These are phyloP conservation scores for Xylaria telfairii DNA, from an alignment of 495 filamentous ascomycete genomes.

Conservation along the genomic window DNA sequence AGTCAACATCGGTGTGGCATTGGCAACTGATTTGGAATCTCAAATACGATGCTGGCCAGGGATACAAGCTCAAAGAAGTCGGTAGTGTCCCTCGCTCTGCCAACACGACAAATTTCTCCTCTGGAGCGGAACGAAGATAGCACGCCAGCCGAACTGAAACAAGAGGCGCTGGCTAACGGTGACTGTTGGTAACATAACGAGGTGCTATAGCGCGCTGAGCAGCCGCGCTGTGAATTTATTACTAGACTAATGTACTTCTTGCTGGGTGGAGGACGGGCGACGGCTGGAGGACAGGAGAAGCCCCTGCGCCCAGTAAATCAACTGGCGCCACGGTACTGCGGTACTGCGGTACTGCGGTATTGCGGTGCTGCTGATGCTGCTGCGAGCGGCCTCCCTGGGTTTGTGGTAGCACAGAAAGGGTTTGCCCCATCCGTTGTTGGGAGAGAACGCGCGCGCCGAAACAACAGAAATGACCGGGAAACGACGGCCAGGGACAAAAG, in stretches of 20 bases:
- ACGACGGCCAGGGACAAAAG: slow-evolving; percentile 6
- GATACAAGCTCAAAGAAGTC: neutral
- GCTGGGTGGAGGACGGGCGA: slow-evolving; percentile 11
- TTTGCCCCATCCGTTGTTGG: slow-evolving; percentile 18
- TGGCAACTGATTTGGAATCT: slow-evolving; percentile 13
- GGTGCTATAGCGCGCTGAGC: slow-evolving; percentile 4
- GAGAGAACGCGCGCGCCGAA: neutral
- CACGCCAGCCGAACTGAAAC: slow-evolving; percentile 2
- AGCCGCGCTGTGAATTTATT: neutral
- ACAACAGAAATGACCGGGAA: slow-evolving; percentile 1
- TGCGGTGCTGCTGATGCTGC: neutral
- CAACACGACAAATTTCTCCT: neutral
- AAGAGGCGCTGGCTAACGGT: slow-evolving; percentile 14
- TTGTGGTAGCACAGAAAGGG: slow-evolving; percentile 21
- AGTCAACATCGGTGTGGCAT: slow-evolving; percentile 3
- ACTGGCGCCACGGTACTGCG: slow-evolving; percentile 11
- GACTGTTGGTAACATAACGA: neutral
- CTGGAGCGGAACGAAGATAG: neutral
- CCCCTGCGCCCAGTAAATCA: slow-evolving; percentile 10
- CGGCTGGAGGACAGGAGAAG: slow-evolving; percentile 12
- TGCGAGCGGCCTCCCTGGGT: slow-evolving; percentile 24
- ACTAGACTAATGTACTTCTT: neutral
- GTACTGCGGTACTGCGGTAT: neutral
- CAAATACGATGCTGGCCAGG: neutral
- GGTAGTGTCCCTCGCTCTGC: neutral